phyloP scores from a whole-genome alignment of 2,329 filamentous ascomycete species.

The Aspergillus proliferans region DNA sequence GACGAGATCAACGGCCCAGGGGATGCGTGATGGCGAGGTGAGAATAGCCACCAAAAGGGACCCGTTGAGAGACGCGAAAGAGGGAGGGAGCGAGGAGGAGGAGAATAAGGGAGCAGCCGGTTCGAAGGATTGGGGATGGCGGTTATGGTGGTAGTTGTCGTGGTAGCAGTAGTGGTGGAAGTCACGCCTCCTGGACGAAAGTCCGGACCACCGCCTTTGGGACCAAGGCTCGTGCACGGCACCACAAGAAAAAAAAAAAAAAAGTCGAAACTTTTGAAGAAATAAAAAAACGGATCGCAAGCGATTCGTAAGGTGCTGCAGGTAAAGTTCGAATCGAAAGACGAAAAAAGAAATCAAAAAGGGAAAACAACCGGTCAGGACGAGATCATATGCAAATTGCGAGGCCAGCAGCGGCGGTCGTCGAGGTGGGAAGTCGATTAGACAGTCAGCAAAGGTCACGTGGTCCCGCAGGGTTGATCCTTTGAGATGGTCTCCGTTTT shows the following conservation, averaged over 20 bases:
- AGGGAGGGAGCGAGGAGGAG: background rate
- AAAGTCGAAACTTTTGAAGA: background rate
- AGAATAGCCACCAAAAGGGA: constrained; percentile 14
- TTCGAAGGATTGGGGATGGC: no score
- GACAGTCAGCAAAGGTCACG: constrained; percentile 8
- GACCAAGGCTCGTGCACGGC: constrained; percentile 19
- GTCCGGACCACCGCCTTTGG: constrained; percentile 19
- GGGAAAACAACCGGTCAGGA: background rate
- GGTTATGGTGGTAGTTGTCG: no score
- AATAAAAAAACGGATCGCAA: constrained; percentile 1
- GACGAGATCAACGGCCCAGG: constrained; percentile 5
- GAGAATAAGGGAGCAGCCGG: constrained; percentile 1
- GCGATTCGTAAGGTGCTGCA: background rate
- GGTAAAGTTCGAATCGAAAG: background rate
- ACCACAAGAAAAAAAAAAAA: constrained; percentile 2
- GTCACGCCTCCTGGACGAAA: constrained; percentile 21
- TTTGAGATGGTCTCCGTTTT: background rate
- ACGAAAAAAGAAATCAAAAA: background rate
- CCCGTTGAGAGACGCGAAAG: constrained; percentile 14
- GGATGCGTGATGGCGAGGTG: constrained; percentile 5
- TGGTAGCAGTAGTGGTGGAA: constrained; percentile 3
- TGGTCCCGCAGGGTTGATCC: constrained; percentile 4
- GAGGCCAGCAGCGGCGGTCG: constrained; percentile 17
- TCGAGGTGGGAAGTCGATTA: background rate
- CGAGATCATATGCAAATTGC: constrained; percentile 6